Base-by-base conservation (phyloP, 2,329 filamentous ascomycete genomes). In the Hypoxylon sp. region DNA sequence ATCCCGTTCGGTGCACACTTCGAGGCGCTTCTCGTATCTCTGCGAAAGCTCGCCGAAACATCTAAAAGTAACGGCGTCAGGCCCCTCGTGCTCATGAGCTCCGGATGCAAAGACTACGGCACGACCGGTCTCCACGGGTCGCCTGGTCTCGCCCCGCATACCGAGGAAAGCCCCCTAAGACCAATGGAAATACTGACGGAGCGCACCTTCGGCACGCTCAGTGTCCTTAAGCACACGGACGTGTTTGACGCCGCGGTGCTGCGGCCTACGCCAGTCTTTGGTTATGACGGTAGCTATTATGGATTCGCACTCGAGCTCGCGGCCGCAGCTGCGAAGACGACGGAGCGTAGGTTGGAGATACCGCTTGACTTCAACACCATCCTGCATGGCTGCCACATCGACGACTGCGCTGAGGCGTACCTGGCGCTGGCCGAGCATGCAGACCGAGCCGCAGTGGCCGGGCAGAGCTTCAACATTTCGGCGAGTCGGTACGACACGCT, bases 41-140 rank as follows among this genome's bases (percentile, higher is more conserved):
- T 85, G 0, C 75, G 71, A 1, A 66, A 51, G 0, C 60, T 85
- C 1, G 78, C 81, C 0, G 62, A 72, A 1, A 72, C 72, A 3
- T 81, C 79, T 24, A 79, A 78, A 27, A 59, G 67, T 1, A 64
- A 75, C 4, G 80, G 79, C 6, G 73, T 80, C 1, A 75, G 75
- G 17, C 81, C 83, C 0, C 73, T 86, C 0, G 80, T 86, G 3
- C 78, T 86, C 2, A 81, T 81, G 72, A 82, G 80, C 8, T 84
- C 81, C 2, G 84, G 84, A 0, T 86, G 84, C 73, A 86, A 86
- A 64, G 84, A 86, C 73, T 86, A 86, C 66, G 83, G 84, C 44
- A 70, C 51, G 51, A 81, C 69, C 1, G 60, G 55, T 4, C 61
- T 77, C 0, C 78, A 83, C 53, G 79, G 79, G 1, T 74, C 78